Percentiles rank a stretch among this genome's conserved stretches.
These are phyloP conservation scores for Alternaria sp. DNA, from an alignment of 2,329 filamentous ascomycete species.

Conservation along the genomic window DNA sequence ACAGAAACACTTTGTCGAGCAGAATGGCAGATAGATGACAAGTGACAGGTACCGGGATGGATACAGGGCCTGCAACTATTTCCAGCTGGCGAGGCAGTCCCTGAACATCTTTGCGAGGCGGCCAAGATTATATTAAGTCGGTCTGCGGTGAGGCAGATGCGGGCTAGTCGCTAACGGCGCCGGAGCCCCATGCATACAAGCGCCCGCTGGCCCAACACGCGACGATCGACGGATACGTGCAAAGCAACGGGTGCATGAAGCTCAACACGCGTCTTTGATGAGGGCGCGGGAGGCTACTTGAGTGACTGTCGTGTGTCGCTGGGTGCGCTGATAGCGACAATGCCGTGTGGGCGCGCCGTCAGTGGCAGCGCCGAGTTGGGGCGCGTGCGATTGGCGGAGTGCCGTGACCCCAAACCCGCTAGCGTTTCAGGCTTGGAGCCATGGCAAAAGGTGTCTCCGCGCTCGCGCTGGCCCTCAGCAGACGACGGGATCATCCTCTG, in stretches of 20 bases:
- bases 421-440: conserved; percentile 19
- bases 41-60: neutral
- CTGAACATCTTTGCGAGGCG: neutral
- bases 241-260: neutral
- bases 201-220: neutral
- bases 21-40: conserved; percentile 7
- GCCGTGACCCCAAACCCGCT: conserved; percentile 10
- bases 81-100: neutral
- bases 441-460: conserved; percentile 18
- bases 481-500: conserved; percentile 10
- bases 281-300: neutral
- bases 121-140: neutral
- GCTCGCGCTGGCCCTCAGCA: conserved; percentile 12
- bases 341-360: neutral
- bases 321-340: neutral
- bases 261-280: neutral
- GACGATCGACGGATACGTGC: neutral
- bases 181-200: conserved; percentile 1
- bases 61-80: conserved; percentile 7
- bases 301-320: neutral
- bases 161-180: neutral
- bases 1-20: neutral
- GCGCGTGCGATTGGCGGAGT: conserved; percentile 6
- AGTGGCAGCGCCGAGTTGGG: neutral
- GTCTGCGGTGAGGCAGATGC: neutral